Conservation (phyloP, 2,329 filamentous ascomycete genomes). For the Hirsutella thompsonii region DNA sequence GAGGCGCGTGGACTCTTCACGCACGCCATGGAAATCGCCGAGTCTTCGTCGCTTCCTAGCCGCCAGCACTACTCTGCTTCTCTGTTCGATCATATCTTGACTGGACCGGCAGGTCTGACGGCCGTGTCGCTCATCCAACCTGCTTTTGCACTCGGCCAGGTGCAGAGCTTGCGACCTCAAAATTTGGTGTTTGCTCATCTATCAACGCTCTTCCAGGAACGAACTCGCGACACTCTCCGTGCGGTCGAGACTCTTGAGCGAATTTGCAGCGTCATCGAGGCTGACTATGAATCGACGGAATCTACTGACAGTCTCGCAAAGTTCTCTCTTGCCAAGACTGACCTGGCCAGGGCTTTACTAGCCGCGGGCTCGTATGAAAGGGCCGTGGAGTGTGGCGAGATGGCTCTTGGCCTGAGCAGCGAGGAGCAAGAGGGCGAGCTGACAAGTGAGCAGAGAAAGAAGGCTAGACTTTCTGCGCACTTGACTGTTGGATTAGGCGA, state of each 20-base stretch:
- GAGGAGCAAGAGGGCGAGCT: slow-evolving; percentile 59
- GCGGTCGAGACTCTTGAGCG: slow-evolving; percentile 51
- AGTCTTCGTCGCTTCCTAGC: slow-evolving; percentile 58
- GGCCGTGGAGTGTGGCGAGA: slow-evolving; percentile 69
- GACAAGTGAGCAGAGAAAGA: slow-evolving; percentile 49
- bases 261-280: slow-evolving; percentile 60
- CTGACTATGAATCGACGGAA: slow-evolving; percentile 75
- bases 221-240: slow-evolving; percentile 53
- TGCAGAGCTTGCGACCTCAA: slow-evolving; percentile 56
- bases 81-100: slow-evolving; percentile 68
- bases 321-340: slow-evolving; percentile 74
- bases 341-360: slow-evolving; percentile 74
- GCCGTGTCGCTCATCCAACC: slow-evolving; percentile 65
- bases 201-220: slow-evolving; percentile 67
- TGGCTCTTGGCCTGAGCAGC: slow-evolving; percentile 63
- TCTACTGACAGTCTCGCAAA: slow-evolving; percentile 58
- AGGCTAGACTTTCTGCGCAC: slow-evolving; percentile 69
- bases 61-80: slow-evolving; percentile 71
- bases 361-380: slow-evolving; percentile 50
- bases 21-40: slow-evolving; percentile 87
- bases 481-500: slow-evolving; percentile 74
- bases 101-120: slow-evolving; percentile 34
- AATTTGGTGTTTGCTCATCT: slow-evolving; percentile 68
- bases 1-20: slow-evolving; percentile 81
- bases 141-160: slow-evolving; percentile 75